Evolutionary conservation across 805 yeast species (phyloP), one percentile per base, ranked within the genome.

Genomic region (Hanseniaspora lindneri): DNA sequence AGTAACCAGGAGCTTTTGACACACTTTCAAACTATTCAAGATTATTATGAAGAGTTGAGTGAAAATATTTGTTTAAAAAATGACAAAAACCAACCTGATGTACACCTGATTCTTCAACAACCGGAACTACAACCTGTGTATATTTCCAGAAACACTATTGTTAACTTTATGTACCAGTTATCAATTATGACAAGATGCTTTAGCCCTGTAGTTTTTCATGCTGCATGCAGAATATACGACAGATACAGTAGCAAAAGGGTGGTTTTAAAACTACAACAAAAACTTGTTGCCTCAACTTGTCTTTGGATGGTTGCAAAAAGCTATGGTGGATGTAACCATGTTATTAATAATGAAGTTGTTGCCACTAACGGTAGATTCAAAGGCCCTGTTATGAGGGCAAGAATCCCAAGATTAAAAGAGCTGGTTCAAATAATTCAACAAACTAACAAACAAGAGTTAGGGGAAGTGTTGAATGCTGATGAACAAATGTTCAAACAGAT

Each of bases 301-400:
- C 67, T 89, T 30, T 89, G 97, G 96, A 74, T 89, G 28, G 85
- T 95, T 2, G 80, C 95, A 23, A 89, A 89, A 62, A 72, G 79
- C n/a, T 75, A 75, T 57, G 85, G 85, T 42, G 85, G 85, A 33
- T 79, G 80, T 62, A 77, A 76, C 55, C 85, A 79, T 62, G 75
- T 77, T 55, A 72, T 76, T 47, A 76, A 76, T 59, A 67, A 71
- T 51, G 60, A 68, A 2, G 63, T 66, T 7, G 62, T 70, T 23
- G 74, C 75, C 46, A 63, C 71, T 14, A 83, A 83, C 35, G 83
- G 82, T 9, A 68, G 80, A 55, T 77, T 70, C 59, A 61, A 66
- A 47, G 83, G 83, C 10, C 83, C 85, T 33, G 85, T 85, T 52
- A 79, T 79, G 60, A 74, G 92, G 59, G 76, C 77, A 51, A 70